These are phyloP conservation scores for Alternaria dauci DNA, from an alignment of 2,329 filamentous ascomycete species.

Conservation along the genomic window DNA sequence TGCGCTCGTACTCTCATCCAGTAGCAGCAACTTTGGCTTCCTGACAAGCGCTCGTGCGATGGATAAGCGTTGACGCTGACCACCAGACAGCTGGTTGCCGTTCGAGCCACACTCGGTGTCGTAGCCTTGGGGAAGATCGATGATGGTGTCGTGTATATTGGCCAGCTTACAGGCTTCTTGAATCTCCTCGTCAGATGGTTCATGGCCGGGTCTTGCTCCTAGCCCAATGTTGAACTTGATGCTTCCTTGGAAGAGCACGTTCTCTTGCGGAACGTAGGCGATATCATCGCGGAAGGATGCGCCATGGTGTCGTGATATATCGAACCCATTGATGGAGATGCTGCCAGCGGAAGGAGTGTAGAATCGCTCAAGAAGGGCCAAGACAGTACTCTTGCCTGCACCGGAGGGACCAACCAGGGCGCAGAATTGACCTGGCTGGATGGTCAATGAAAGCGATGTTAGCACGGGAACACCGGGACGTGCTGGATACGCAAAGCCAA, in stretches of 20 bases:
- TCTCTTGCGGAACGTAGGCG: constrained; percentile 59
- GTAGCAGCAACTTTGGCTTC: constrained; percentile 52
- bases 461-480: constrained; percentile 67
- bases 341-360: constrained; percentile 61
- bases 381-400: constrained; percentile 72
- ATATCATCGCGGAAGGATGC: constrained; percentile 56
- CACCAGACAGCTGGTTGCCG: constrained; percentile 54
- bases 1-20: constrained; percentile 56
- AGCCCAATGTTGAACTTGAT: constrained; percentile 59
- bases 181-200: constrained; percentile 68
- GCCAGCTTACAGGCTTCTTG: constrained; percentile 72
- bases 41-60: constrained; percentile 56
- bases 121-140: constrained; percentile 69
- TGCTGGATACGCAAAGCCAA: constrained; percentile 72
- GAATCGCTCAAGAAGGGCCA: constrained; percentile 63
- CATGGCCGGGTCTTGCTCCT: constrained; percentile 62
- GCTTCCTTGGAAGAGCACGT: constrained; percentile 58
- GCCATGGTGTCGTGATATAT: constrained; percentile 53
- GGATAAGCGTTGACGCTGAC: constrained; percentile 54
- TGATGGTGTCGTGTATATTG: constrained; percentile 75
- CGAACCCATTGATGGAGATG: constrained; percentile 62
- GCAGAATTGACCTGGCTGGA: constrained; percentile 67
- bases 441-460: constrained; percentile 63
- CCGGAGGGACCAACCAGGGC: constrained; percentile 72
- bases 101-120: constrained; percentile 61